Evolutionary conservation across 2,329 filamentous ascomycete genomes (phyloP).

Genomic region (Nemania sp.): DNA sequence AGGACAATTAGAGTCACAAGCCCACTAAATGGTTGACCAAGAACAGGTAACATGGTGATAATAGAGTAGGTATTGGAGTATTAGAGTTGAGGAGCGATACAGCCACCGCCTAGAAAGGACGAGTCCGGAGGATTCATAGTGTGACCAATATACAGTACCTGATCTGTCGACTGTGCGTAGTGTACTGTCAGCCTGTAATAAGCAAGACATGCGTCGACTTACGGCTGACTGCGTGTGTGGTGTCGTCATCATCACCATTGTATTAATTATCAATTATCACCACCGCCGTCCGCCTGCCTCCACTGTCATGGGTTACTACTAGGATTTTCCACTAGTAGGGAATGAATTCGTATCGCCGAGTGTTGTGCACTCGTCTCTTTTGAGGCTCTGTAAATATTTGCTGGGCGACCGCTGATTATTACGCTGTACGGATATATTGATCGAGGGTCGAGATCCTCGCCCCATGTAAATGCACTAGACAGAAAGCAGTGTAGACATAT

Average conservation of each 20-base stretch:
- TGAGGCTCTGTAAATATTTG: conserved; percentile 32
- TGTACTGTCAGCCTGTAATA: conserved; percentile 16
- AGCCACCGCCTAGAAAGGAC: conserved; percentile 9
- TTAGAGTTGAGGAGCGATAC: conserved; percentile 15
- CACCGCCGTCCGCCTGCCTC: neutral
- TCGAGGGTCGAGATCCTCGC: conserved; percentile 23
- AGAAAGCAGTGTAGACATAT: neutral
- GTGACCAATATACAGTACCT: conserved; percentile 4
- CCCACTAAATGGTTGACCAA: conserved; percentile 19
- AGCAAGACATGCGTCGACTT: conserved; percentile 12
- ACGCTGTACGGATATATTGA: conserved; percentile 29
- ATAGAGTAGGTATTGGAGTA: no score
- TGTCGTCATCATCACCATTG: conserved; percentile 17
- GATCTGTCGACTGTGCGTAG: neutral
- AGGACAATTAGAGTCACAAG: conserved; percentile 3
- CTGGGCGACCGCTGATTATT: conserved; percentile 32
- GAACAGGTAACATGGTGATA: neutral
- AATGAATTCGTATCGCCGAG: conserved; percentile 1
- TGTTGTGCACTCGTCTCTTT: conserved; percentile 9
- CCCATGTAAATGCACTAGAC: neutral
- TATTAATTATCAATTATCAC: neutral
- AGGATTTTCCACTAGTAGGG: neutral
- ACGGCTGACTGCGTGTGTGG: conserved; percentile 9
- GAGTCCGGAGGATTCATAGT: conserved; percentile 5
- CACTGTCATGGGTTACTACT: neutral